phyloP scores from a whole-genome alignment of 2,329 filamentous ascomycete genomes.

The Penicillium sp. region DNA sequence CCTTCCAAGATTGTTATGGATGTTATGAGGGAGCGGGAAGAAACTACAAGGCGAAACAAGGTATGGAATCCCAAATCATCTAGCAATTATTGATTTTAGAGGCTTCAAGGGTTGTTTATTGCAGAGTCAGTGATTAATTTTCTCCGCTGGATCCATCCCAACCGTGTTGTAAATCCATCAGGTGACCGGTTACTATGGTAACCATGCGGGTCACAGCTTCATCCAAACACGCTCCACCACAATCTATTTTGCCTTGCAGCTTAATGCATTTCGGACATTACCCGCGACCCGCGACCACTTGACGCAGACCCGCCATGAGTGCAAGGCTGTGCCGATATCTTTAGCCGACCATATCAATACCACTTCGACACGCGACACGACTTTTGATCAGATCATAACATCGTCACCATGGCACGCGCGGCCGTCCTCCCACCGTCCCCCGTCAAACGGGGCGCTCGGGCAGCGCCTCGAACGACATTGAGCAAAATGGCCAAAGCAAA shows the following conservation, averaged over 20 bases:
- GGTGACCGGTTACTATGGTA: conserved; percentile 18
- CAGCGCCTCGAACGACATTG: conserved; percentile 15
- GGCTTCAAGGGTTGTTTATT: background rate
- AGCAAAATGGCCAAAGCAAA: conserved; percentile 14
- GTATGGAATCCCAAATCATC: too few species aligned
- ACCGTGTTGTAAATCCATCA: background rate
- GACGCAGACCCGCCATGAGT: conserved; percentile 18
- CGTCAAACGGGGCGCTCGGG: conserved; percentile 17
- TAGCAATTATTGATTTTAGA: background rate
- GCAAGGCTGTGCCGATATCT: background rate
- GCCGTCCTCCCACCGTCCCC: conserved; percentile 24
- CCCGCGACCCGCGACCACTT: conserved; percentile 4
- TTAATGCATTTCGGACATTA: conserved; percentile 9
- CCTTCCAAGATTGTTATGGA: too few species aligned
- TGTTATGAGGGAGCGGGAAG: too few species aligned
- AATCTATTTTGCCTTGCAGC: conserved; percentile 15
- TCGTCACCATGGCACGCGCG: conserved; percentile 23
- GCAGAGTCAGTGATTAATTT: background rate
- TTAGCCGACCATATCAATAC: background rate
- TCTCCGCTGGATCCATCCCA: background rate
- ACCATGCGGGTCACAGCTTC: conserved; percentile 6
- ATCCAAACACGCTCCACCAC: conserved; percentile 21
- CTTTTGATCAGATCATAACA: background rate
- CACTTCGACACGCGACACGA: conserved; percentile 7
- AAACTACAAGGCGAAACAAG: too few species aligned